Percentiles rank a stretch among this genome's conserved stretches.
phyloP scores from a whole-genome alignment of 2,329 filamentous ascomycete species.

The Alternaria brassicae region DNA sequence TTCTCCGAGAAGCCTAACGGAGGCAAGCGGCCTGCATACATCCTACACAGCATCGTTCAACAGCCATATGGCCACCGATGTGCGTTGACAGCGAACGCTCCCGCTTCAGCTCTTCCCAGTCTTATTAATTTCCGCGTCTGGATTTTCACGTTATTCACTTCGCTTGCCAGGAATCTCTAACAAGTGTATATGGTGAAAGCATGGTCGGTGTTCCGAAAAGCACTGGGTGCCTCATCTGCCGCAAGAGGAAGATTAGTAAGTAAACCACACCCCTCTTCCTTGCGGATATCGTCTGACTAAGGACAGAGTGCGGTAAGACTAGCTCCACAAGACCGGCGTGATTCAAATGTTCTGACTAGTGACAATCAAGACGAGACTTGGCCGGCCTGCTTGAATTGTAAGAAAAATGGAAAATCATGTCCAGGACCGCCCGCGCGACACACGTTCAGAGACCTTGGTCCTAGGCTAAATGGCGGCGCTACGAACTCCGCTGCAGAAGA shows the following conservation, averaged over 20 bases:
- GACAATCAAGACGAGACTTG: slow-evolving; percentile 43
- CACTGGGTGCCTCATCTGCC: slow-evolving; percentile 43
- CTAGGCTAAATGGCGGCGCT: slow-evolving; percentile 19
- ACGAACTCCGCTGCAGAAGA: not conserved
- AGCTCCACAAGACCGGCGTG: slow-evolving; percentile 5
- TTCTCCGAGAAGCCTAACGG: slow-evolving; percentile 13
- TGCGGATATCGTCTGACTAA: slow-evolving; percentile 14
- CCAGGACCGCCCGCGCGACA: slow-evolving; percentile 45
- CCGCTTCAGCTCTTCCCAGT: not conserved
- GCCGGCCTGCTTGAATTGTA: slow-evolving; percentile 45
- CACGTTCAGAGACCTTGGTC: slow-evolving; percentile 42
- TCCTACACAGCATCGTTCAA: slow-evolving; percentile 17
- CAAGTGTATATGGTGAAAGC: slow-evolving; percentile 1
- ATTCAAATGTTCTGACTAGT: slow-evolving; percentile 17
- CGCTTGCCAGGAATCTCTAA: not conserved
- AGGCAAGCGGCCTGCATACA: slow-evolving; percentile 15
- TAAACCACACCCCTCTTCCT: slow-evolving; percentile 4
- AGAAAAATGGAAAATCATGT: slow-evolving; percentile 45
- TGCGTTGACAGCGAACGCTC: slow-evolving; percentile 5
- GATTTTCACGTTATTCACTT: not conserved
- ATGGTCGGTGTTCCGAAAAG: slow-evolving; percentile 49
- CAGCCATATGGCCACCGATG: slow-evolving; percentile 8
- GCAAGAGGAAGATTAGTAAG: slow-evolving; percentile 46
- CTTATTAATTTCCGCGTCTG: not conserved
- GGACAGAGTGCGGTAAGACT: slow-evolving; percentile 29